Evolutionary conservation across 2,329 filamentous ascomycete species (phyloP).

Genomic region (Daldinia eschscholtzii): DNA sequence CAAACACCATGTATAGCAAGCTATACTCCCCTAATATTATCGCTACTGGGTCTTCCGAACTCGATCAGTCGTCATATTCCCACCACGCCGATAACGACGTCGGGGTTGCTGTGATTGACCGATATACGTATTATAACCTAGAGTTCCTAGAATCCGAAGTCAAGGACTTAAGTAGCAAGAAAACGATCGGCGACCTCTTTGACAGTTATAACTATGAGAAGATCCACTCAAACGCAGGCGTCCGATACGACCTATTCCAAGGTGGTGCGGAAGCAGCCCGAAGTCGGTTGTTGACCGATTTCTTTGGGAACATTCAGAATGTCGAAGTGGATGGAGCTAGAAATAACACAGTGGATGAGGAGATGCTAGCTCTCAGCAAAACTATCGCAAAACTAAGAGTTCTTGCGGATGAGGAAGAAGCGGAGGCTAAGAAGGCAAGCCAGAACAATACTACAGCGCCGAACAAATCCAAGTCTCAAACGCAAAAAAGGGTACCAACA

Average conservation of each 20-base stretch:
- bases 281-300: slow-evolving; percentile 89
- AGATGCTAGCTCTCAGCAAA: slow-evolving; percentile 80
- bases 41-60: slow-evolving; percentile 94
- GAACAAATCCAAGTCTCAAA: slow-evolving; percentile 37
- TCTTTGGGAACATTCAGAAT: slow-evolving; percentile 98
- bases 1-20: slow-evolving; percentile 98
- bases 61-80: slow-evolving; percentile 96
- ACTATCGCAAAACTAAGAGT: slow-evolving; percentile 69
- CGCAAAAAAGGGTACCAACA: slow-evolving; percentile 58
- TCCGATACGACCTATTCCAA: slow-evolving; percentile 94
- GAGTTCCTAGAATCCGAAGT: slow-evolving; percentile 96
- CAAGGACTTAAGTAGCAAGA: slow-evolving; percentile 85
- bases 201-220: slow-evolving; percentile 95
- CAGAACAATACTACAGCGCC: slow-evolving; percentile 49
- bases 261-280: slow-evolving; percentile 84
- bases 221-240: slow-evolving; percentile 92
- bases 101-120: slow-evolving; percentile 96
- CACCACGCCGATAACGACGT: slow-evolving; percentile 99
- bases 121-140: slow-evolving; percentile 98
- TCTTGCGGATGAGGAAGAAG: slow-evolving; percentile 62
- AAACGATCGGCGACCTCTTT: slow-evolving; percentile 92
- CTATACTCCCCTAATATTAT: slow-evolving; percentile 99
- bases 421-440: slow-evolving; percentile 44
- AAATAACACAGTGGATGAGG: slow-evolving; percentile 73
- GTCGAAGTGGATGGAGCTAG: slow-evolving; percentile 84